A percentile compares a stretch with the other conserved stretches of the same genome.
Conservation (phyloP, 2,329 filamentous ascomycete species). For the Microsporum canis region DNA sequence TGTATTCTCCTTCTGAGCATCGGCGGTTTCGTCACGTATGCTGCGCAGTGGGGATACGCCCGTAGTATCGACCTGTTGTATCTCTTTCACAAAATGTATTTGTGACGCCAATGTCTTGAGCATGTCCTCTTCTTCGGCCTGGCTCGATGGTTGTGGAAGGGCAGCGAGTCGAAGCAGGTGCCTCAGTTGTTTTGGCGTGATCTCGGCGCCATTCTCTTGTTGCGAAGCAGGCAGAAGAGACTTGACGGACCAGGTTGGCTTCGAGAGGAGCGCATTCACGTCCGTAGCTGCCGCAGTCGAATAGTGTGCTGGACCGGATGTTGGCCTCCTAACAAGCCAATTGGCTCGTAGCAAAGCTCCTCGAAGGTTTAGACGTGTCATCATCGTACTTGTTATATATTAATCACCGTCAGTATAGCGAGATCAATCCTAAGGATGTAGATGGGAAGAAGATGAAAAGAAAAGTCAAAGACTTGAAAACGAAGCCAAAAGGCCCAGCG, state of each 20-base stretch:
- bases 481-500: background rate
- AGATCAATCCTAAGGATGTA: background rate
- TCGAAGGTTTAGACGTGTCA: background rate
- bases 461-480: background rate
- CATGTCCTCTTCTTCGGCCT: conserved; percentile 57
- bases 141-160: conserved; percentile 57
- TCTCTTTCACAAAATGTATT: conserved; percentile 77
- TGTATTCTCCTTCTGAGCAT: conserved; percentile 29
- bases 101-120: conserved; percentile 66
- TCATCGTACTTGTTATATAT: background rate
- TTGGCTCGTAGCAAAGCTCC: background rate
- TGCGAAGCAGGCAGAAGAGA: conserved; percentile 47
- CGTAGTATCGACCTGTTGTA: conserved; percentile 66
- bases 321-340: background rate
- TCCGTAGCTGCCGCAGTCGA: conserved; percentile 7
- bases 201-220: conserved; percentile 23
- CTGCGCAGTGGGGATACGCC: conserved; percentile 62
- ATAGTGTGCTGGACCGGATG: background rate
- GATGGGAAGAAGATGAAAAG: background rate
- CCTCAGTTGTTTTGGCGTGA: conserved; percentile 58
- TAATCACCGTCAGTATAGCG: background rate
- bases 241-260: conserved; percentile 72
- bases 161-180: conserved; percentile 85
- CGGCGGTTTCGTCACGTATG: conserved; percentile 59
- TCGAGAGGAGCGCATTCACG: conserved; percentile 44